Conservation (phyloP, 495 filamentous ascomycete genomes). For the Astrocystis sublimbata region DNA sequence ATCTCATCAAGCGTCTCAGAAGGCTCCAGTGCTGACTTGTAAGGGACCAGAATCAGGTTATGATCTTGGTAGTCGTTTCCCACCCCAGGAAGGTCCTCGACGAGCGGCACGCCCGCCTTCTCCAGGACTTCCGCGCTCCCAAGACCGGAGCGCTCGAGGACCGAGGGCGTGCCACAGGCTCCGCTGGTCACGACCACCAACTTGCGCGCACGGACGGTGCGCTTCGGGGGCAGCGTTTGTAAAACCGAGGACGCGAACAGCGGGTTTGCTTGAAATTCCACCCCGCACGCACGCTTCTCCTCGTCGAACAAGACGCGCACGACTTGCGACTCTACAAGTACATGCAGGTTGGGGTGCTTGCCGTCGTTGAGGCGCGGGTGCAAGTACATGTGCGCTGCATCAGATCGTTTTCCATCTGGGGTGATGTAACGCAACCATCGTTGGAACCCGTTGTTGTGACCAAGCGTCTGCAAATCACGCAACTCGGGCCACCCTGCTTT, state of each 20-base stretch:
- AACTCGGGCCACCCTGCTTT: constrained; percentile 46
- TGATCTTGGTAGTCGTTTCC: constrained; percentile 56
- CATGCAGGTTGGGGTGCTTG: constrained; percentile 52
- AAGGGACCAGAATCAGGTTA: constrained; percentile 36
- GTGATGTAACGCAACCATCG: constrained; percentile 33
- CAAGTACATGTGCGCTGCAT: constrained; percentile 46
- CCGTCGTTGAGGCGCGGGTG: constrained; percentile 48
- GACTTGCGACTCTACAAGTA: constrained; percentile 53
- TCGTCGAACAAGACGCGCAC: constrained; percentile 54
- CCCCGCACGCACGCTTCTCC: constrained; percentile 43
- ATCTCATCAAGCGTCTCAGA: constrained; percentile 42
- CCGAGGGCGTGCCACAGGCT: constrained; percentile 52
- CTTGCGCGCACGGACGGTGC: constrained; percentile 46
- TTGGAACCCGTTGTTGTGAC: constrained; percentile 39
- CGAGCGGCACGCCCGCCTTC: constrained; percentile 33
- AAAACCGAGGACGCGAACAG: constrained; percentile 20
- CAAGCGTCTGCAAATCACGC: constrained; percentile 46
- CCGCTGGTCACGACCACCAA: constrained; percentile 62
- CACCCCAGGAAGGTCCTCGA: constrained; percentile 49
- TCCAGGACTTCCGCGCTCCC: constrained; percentile 44
- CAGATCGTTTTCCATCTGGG: constrained; percentile 50
- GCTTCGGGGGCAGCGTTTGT: constrained; percentile 21
- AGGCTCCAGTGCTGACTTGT: constrained; percentile 30
- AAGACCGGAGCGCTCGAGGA: constrained; percentile 66
- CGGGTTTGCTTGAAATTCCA: constrained; percentile 46